Evolutionary conservation across 768 basidiomycete genomes (phyloP), one percentile per base, ranked within the genome.

Genomic region (Krasilnikovozyma curviuscula): DNA sequence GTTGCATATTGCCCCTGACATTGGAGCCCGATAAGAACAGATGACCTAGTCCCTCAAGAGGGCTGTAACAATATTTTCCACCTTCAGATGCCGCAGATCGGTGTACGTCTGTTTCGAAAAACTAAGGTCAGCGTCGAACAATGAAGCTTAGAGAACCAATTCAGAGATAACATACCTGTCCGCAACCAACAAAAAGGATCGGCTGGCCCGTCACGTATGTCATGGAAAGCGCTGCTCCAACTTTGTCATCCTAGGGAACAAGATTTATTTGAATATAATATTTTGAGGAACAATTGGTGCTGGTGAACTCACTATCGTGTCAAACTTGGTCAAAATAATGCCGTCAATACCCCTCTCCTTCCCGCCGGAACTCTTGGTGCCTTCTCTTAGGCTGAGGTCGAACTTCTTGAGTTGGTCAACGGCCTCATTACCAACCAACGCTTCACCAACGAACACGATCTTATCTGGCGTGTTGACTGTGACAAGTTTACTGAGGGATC

Each of bases 171-270:
- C 40, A 61, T 55, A 84, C 83, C 79, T 89, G 88, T 31, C 93
- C 93, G 59, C 86, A 93, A 7, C 93, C 93, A 54, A 98, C 86
- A 63, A 98, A 98, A 21, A 95, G 72, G 67, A 98, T 95, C 16
- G 93, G 91, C 61, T 97, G 89, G 21, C 93, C 91, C 2, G 93
- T 97, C 46, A 95, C 85, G 65, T 93, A 97, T 43, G 91, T 93
- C 93, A 98, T 97, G 3, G 86, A 93, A 44, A 98, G 71, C 8
- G 93, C 93, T 7, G 93, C 93, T 30, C 93, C 93, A 43, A 98
- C 91, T 51, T 66, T 66, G 46, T 66, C 65, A 53, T 66, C 65
- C 89, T 93, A 59, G 29, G 37, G 16, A 18, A 14, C n/a, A n/a
- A n/a, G n/a, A n/a, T n/a, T n/a, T n/a, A n/a, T n/a, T n/a, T n/a